Evolutionary conservation across 164 flowering plant species (phyloP).

Genomic region (Kingdonia uniflora): DNA sequence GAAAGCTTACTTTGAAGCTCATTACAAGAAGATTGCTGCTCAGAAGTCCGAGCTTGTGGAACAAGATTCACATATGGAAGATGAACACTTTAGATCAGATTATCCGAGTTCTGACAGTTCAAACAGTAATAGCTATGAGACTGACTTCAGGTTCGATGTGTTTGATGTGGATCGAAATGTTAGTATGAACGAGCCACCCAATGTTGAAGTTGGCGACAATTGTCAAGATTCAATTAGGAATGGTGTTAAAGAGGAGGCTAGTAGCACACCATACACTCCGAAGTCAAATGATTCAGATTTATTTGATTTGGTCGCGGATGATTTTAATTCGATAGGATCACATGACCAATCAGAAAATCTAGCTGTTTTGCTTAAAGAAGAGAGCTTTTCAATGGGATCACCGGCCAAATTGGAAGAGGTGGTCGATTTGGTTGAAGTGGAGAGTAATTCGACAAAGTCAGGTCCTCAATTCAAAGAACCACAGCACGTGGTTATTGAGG

Average conservation of each 20-base stretch:
- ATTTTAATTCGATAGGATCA: conserved; percentile 7
- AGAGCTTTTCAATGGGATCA: not conserved
- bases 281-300: conserved; percentile 17
- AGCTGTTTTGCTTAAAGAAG: not conserved
- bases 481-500: conserved; percentile 9
- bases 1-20: conserved; percentile 86
- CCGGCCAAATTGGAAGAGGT: not conserved
- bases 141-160: conserved; percentile 12
- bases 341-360: not conserved
- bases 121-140: conserved; percentile 6
- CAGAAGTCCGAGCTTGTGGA: conserved; percentile 48
- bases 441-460: not conserved
- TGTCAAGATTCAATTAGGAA: conserved; percentile 19
- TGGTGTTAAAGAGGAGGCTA: conserved; percentile 17
- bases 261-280: conserved; percentile 10
- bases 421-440: conserved; percentile 4
- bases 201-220: conserved; percentile 22
- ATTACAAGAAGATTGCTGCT: conserved; percentile 75
- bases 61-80: conserved; percentile 33
- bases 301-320: conserved; percentile 17
- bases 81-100: conserved; percentile 14
- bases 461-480: conserved; percentile 2
- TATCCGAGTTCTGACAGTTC: conserved; percentile 17
- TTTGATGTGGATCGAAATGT: conserved; percentile 12
- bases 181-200: conserved; percentile 16